Percentiles rank a stretch among this genome's conserved stretches.
Conservation (phyloP, 2,329 filamentous ascomycete species). For the Amesomyces nigricolor region DNA sequence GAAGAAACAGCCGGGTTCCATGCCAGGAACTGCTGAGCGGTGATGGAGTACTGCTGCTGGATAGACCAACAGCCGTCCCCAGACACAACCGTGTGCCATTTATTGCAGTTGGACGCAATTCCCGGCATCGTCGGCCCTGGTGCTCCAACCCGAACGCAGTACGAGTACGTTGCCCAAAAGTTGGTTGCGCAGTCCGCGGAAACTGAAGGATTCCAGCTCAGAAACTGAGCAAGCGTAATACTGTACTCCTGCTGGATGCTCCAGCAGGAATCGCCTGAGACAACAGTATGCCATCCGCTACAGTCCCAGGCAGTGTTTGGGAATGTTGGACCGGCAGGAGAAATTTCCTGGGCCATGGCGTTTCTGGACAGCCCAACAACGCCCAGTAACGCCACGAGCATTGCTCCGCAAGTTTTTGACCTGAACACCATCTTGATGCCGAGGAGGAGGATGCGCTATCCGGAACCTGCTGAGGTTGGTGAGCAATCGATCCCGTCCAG, state of each 20-base stretch:
- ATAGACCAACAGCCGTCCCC: not conserved
- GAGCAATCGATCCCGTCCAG: too few relatives aligned
- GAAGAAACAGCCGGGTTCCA: slow-evolving; percentile 28
- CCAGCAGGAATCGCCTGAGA: not conserved
- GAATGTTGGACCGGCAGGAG: not conserved
- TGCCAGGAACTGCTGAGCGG: slow-evolving; percentile 24
- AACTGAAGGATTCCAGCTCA: slow-evolving; percentile 1
- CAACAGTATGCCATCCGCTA: slow-evolving; percentile 5
- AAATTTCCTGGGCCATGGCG: not conserved
- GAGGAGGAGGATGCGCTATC: too few relatives aligned
- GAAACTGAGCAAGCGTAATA: not conserved
- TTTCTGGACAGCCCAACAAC: not conserved
- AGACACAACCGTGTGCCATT: not conserved
- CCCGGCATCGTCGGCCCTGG: not conserved
- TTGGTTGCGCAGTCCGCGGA: not conserved
- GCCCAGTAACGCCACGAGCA: not conserved
- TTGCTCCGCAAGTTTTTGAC: not conserved
- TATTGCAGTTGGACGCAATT: slow-evolving; percentile 1
- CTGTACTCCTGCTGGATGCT: slow-evolving; percentile 1
- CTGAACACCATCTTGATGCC: not conserved
- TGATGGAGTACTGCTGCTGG: slow-evolving; percentile 18
- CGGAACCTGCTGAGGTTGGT: too few relatives aligned
- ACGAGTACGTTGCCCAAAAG: not conserved
- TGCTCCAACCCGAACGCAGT: slow-evolving; percentile 3
- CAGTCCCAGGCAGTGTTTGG: not conserved